Conservation (phyloP, 371 early-diverging fungal species). For the Smittium culicis region DNA sequence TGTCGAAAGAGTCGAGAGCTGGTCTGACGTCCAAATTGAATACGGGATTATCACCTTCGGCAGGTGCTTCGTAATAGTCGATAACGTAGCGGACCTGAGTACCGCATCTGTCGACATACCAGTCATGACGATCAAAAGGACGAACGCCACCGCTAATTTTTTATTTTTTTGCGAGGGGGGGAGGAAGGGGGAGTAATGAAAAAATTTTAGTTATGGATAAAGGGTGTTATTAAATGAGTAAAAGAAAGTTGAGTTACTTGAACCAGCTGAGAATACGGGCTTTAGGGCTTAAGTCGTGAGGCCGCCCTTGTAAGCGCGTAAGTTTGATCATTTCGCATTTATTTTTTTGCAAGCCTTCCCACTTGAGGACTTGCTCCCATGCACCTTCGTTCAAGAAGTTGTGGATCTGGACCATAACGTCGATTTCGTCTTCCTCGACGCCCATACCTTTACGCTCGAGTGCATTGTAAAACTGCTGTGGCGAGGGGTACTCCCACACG, state of each 20-base stretch:
- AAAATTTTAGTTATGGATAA: background rate
- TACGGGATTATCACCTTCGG: conserved; percentile 47
- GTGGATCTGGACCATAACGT: conserved; percentile 90
- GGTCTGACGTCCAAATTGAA: conserved; percentile 73
- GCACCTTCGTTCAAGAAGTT: conserved; percentile 92
- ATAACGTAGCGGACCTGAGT: conserved; percentile 84
- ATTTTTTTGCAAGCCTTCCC: conserved; percentile 47
- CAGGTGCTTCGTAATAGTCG: conserved; percentile 73
- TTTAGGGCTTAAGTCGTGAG: conserved; percentile 59
- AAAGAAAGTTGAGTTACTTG: conserved; percentile 29
- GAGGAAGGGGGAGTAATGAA: conserved; percentile 25
- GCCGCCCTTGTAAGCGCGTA: conserved; percentile 66
- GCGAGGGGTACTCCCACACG: conserved; percentile 88
- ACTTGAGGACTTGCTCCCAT: conserved; percentile 84
- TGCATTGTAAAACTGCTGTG: conserved; percentile 93
- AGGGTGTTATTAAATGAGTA: background rate
- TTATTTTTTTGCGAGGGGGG: conserved; percentile 32
- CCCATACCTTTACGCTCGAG: conserved; percentile 86
- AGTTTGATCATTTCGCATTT: conserved; percentile 43
- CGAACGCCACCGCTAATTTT: conserved; percentile 40
- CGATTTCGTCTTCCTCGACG: conserved; percentile 75
- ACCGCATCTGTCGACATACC: conserved; percentile 93
- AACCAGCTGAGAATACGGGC: conserved; percentile 42
- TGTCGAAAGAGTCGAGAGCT: conserved; percentile 52
- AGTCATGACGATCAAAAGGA: conserved; percentile 98